phyloP scores from a whole-genome alignment of 2,329 filamentous ascomycete species.

The Arthrobotrys iridis region DNA sequence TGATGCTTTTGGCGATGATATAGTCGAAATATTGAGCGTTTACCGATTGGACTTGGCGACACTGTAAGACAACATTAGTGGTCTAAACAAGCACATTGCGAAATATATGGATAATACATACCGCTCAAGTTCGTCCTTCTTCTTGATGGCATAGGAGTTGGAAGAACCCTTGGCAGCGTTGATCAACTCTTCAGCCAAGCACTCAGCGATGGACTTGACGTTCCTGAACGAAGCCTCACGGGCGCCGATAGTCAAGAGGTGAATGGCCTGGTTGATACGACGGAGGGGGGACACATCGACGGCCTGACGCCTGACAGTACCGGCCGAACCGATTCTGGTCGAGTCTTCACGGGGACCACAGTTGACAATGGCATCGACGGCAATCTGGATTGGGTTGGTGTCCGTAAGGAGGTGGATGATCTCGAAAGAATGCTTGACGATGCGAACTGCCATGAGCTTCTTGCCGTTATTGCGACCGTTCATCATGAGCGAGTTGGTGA shows the following conservation, averaged over 20 bases:
- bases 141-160: slow-evolving; percentile 99
- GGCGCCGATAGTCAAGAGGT: slow-evolving; percentile 98
- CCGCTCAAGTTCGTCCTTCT: slow-evolving; percentile 99
- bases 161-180: slow-evolving; percentile 99
- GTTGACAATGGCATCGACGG: slow-evolving; percentile 99
- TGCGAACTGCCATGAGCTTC: slow-evolving; percentile 99
- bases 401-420: slow-evolving; percentile 99
- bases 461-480: slow-evolving; percentile 99
- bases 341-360: slow-evolving; percentile 99
- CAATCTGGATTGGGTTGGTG: slow-evolving; percentile 99
- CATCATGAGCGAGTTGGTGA: slow-evolving; percentile 99
- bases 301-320: slow-evolving; percentile 99
- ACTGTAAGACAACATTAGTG: slow-evolving; percentile 64
- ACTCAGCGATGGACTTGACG: slow-evolving; percentile 99
- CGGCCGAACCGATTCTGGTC: slow-evolving; percentile 98
- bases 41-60: slow-evolving; percentile 99
- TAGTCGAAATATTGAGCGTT: slow-evolving; percentile 63
- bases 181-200: slow-evolving; percentile 99
- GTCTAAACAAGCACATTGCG: neutral
- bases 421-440: slow-evolving; percentile 98
- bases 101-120: slow-evolving; percentile 34
- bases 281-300: slow-evolving; percentile 99
- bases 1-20: slow-evolving; percentile 34
- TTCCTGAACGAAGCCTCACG: slow-evolving; percentile 99
- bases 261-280: slow-evolving; percentile 99